Evolutionary conservation across 352 stramenopile genomes (phyloP).

Genomic region (Pythium aristosporum): DNA sequence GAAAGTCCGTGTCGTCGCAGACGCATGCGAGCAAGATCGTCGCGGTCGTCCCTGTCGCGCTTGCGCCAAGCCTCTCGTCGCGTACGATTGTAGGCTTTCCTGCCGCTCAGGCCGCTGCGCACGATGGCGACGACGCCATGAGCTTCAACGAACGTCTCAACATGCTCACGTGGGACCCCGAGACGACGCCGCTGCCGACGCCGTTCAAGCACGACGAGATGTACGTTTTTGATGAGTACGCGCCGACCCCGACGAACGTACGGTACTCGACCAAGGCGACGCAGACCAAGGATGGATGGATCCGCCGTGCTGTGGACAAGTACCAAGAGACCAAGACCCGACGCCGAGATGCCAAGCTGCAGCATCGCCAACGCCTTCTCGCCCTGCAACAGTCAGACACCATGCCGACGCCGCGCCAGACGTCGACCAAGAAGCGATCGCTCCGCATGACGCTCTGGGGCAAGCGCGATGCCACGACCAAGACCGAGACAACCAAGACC

Average conservation of each 20-base stretch:
- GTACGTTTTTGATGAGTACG: slow-evolving; percentile 36
- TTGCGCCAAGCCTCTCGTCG: slow-evolving; percentile 23
- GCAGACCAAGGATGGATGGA: slow-evolving; percentile 21
- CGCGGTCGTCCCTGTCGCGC: slow-evolving; percentile 28
- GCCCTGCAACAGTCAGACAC: not conserved
- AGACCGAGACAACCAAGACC: slow-evolving; percentile 12
- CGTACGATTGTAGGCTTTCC: slow-evolving; percentile 18
- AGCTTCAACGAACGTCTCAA: slow-evolving; percentile 44
- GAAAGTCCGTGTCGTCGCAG: not conserved
- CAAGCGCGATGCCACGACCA: slow-evolving; percentile 3
- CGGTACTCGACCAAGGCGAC: slow-evolving; percentile 5
- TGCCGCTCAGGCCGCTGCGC: not conserved
- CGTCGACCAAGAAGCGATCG: slow-evolving; percentile 27
- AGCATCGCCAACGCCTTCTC: slow-evolving; percentile 8
- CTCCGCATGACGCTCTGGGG: slow-evolving; percentile 25
- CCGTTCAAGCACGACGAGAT: slow-evolving; percentile 28
- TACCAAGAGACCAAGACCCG: slow-evolving; percentile 29
- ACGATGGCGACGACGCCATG: slow-evolving; percentile 9
- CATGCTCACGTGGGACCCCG: slow-evolving; percentile 37
- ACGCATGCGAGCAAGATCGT: slow-evolving; percentile 21
- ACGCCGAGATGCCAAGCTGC: slow-evolving; percentile 20
- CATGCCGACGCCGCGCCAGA: slow-evolving; percentile 7
- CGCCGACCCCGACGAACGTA: slow-evolving; percentile 16
- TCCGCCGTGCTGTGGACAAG: slow-evolving; percentile 25
- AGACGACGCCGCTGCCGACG: slow-evolving; percentile 26